Evolutionary conservation across 352 stramenopile species (phyloP).

Genomic region (Blastocystis sp.): DNA sequence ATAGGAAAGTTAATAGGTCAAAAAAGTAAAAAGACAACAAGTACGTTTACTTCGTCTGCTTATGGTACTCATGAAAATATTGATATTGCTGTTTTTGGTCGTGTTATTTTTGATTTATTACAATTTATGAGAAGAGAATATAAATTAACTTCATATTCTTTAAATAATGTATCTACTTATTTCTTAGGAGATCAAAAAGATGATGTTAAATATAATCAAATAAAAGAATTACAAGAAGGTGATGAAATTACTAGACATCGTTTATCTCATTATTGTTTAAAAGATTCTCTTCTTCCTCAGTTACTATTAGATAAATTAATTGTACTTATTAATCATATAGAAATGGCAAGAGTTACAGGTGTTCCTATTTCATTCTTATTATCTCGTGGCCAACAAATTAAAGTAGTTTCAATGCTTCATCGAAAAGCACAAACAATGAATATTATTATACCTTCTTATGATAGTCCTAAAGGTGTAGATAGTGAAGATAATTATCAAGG

Average conservation of each 20-base stretch:
- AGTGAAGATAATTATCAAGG: constrained; percentile 80
- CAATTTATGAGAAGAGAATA: constrained; percentile 97
- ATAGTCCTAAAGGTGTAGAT: not conserved
- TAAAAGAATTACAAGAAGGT: constrained; percentile 73
- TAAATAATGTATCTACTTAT: constrained; percentile 89
- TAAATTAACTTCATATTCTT: constrained; percentile 91
- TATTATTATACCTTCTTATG: constrained; percentile 80
- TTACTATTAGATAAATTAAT: constrained; percentile 90
- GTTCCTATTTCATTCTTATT: constrained; percentile 92
- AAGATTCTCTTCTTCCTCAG: constrained; percentile 85
- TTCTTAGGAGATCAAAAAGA: constrained; percentile 96
- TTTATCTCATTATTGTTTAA: constrained; percentile 95
- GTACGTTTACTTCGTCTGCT: constrained; percentile 83
- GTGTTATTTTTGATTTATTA: constrained; percentile 93
- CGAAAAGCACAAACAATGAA: constrained; percentile 76
- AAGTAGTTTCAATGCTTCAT: constrained; percentile 93
- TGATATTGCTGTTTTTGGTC: constrained; percentile 86
- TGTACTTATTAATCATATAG: constrained; percentile 95
- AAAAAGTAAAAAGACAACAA: constrained; percentile 77
- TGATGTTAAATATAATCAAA: constrained; percentile 97
- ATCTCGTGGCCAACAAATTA: constrained; percentile 89
- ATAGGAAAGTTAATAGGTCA: constrained; percentile 65
- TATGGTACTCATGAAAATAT: constrained; percentile 91
- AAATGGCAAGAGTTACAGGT: constrained; percentile 95
- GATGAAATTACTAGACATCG: constrained; percentile 85